These are phyloP conservation scores for Oryza officinalis DNA, from an alignment of 176 grass and related monocot species.

Conservation along the genomic window DNA sequence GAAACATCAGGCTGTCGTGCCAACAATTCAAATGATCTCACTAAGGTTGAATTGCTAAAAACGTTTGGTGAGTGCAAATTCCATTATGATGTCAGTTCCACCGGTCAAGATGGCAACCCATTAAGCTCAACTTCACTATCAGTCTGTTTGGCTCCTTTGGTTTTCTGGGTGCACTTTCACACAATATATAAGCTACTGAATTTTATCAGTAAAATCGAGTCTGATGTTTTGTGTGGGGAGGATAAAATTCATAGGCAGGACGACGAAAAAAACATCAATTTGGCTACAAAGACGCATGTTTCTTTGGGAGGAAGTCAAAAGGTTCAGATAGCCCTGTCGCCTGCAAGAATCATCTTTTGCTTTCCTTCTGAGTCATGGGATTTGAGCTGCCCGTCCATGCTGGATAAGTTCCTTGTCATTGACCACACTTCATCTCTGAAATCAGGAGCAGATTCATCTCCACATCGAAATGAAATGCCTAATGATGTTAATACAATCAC, in stretches of 20 bases:
- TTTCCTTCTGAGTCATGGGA: constrained; percentile 70
- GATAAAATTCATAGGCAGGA: constrained; percentile 33
- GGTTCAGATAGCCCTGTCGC: constrained; percentile 58
- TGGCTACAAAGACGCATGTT: constrained; percentile 29
- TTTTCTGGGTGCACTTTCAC: constrained; percentile 88
- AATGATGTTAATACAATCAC: constrained; percentile 40
- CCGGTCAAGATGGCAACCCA: constrained; percentile 56
- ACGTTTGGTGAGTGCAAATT: constrained; percentile 74
- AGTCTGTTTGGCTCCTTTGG: constrained; percentile 65
- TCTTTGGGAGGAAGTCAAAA: constrained; percentile 48
- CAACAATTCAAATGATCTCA: constrained; percentile 42
- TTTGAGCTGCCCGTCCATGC: constrained; percentile 53
- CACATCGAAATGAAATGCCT: constrained; percentile 42
- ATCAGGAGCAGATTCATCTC: constrained; percentile 33
- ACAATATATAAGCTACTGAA: constrained; percentile 67
- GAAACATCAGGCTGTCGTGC: constrained; percentile 42
- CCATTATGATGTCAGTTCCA: constrained; percentile 59
- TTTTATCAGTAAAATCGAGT: constrained; percentile 60
- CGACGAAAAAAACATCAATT: constrained; percentile 39
- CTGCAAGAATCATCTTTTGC: constrained; percentile 70
- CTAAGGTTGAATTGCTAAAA: constrained; percentile 75
- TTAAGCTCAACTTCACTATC: constrained; percentile 61
- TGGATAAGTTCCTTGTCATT: constrained; percentile 72
- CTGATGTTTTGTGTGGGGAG: constrained; percentile 35
- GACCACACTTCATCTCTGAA: constrained; percentile 66